Evolutionary conservation across 2,329 filamentous ascomycete species (phyloP).

Genomic region (Aspergillus spinulosporus): DNA sequence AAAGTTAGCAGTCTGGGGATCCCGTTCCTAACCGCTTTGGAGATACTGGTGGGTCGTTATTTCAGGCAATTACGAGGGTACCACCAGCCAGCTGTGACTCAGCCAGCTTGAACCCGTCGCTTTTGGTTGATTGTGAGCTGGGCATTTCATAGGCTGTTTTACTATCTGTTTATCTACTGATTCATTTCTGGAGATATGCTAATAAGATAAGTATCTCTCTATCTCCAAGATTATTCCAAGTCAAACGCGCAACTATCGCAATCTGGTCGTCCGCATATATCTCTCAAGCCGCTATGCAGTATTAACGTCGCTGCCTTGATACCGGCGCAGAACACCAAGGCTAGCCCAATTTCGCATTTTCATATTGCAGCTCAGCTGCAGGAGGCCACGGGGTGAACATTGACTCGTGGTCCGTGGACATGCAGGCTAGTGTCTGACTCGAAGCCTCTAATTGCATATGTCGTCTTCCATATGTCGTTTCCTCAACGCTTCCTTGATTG

Average conservation of each 20-base stretch:
- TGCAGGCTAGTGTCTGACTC: not conserved
- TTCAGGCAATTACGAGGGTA: constrained; percentile 11
- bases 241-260: not conserved
- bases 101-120: not conserved
- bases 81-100: constrained; percentile 6
- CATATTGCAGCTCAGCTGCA: not conserved
- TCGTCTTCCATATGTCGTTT: not conserved
- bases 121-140: constrained; percentile 6
- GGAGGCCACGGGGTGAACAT: not conserved
- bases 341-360: not conserved
- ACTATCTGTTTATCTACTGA: not conserved
- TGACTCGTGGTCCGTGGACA: not conserved
- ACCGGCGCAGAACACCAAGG: not conserved
- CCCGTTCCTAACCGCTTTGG: constrained; percentile 11
- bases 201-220: not conserved
- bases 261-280: not conserved
- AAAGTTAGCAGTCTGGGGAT: constrained; percentile 1
- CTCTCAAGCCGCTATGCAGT: not conserved
- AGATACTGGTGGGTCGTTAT: constrained; percentile 10
- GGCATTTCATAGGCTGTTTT: not conserved
- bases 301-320: not conserved
- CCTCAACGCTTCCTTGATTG: not conserved
- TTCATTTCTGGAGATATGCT: not conserved
- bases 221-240: not conserved
- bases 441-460: not conserved